Conservation (phyloP, 2,329 filamentous ascomycete genomes). For the Aureobasidium musti region DNA sequence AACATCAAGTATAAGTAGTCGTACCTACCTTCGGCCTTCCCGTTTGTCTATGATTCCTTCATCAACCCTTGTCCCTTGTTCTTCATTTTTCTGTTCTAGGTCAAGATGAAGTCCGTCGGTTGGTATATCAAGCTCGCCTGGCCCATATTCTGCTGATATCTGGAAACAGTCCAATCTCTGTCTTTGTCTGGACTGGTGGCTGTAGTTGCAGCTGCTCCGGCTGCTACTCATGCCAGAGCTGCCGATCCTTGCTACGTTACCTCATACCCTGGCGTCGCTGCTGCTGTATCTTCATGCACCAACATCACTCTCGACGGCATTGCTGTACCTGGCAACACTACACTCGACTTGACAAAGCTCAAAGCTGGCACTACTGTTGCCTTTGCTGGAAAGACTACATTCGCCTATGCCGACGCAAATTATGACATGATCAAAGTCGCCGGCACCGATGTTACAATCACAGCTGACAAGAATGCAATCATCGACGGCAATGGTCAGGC, state of each 20-base stretch:
- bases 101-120: background rate
- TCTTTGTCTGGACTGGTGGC: background rate
- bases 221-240: background rate
- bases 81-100: background rate
- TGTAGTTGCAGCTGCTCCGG: background rate
- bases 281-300: constrained; percentile 47
- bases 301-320: constrained; percentile 48
- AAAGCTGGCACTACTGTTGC: constrained; percentile 47
- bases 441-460: constrained; percentile 47
- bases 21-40: background rate
- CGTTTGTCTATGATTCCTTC: background rate
- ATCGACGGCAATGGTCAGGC: constrained; percentile 46
- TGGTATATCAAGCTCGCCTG: too few species aligned
- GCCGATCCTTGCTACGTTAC: constrained; percentile 20
- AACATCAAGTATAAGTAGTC: constrained; percentile 3
- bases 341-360: constrained; percentile 47
- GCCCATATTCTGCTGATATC: background rate
- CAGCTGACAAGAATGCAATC: constrained; percentile 41
- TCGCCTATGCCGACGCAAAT: constrained; percentile 45
- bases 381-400: constrained; percentile 47
- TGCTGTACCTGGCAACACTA: constrained; percentile 43
- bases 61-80: background rate
- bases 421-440: constrained; percentile 45
- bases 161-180: background rate
- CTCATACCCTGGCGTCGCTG: constrained; percentile 30